Evolutionary conservation across 352 stramenopile species (phyloP), one percentile per base, ranked within the genome.

Genomic region (Phytopythium kandeliae): DNA sequence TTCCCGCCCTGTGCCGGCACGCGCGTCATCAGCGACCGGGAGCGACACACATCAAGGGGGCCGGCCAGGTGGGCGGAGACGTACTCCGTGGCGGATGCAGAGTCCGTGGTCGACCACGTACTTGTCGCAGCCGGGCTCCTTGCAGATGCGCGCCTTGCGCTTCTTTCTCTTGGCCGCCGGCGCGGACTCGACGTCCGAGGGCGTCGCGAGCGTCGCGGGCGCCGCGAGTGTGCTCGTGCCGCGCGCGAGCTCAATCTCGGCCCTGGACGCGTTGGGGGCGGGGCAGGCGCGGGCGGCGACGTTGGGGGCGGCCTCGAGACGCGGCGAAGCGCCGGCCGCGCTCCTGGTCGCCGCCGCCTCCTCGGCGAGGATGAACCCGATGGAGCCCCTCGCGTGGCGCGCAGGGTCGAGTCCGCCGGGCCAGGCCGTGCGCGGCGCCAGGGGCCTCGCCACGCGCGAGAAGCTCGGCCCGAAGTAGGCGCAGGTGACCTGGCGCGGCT

Each of bases 61-160:
- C n/a, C n/a, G n/a, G n/a, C n/a, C n/a, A n/a, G n/a, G n/a, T n/a
- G n/a, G n/a, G n/a, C n/a, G n/a, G n/a, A n/a, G 2, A n/a, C 40
- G 45, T 24, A 50, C 59, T 26, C 67, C 63, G 38, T 76, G 67
- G 10, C 63, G 63, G 44, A 73, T 70, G 38, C 67, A 76, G 33
- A 78, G 63, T 0, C 75, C 72, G 24, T 67, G 72, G 44, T 84
- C 65, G 16, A 84, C 65, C 28, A 80, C 70, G 51, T 81, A 75
- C 42, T 84, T 84, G 30, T 75, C 58, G 46, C 73, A 84, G 15
- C 60, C 69, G n/a, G 68, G 38, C 38, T 44, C 38, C 38, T 44
- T 44, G 21, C 38, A 44, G 38, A 44, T 44, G 21, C 38, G 38
- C 38, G 38, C 38, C 38, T 44, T 44, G 17, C 38, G 38, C 38